These are phyloP conservation scores for Cystobasidiaceae sp. DNA, from an alignment of 1,284 basidiomycete genomes.

Conservation along the genomic window DNA sequence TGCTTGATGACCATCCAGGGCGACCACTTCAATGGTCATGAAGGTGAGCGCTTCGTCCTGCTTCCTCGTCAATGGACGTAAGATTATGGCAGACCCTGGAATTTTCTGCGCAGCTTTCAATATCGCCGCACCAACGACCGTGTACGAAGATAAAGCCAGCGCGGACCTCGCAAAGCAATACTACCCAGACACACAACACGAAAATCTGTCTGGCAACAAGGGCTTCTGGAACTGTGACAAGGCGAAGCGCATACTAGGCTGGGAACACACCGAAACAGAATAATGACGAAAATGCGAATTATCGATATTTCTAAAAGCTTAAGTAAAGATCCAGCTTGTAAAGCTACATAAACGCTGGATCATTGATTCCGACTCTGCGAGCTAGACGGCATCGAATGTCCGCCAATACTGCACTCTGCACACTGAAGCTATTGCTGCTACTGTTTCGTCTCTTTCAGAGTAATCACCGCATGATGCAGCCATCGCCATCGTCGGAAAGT, in stretches of 20 bases:
- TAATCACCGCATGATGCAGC: slow-evolving; percentile 12
- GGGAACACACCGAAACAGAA: slow-evolving; percentile 25
- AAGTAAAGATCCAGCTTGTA: too few species aligned
- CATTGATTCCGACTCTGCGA: too few species aligned
- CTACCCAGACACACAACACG: slow-evolving; percentile 9
- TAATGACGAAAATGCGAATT: background rate
- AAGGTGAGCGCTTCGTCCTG: slow-evolving; percentile 2
- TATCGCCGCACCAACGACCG: slow-evolving; percentile 25
- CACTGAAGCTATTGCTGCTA: background rate
- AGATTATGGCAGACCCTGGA: too few species aligned
- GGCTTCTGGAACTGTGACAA: slow-evolving; percentile 21
- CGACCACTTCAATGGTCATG: slow-evolving; percentile 12
- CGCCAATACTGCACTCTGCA: too few species aligned
- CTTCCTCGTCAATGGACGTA: background rate
- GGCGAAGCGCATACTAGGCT: slow-evolving; percentile 18
- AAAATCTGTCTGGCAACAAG: background rate
- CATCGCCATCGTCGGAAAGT: background rate
- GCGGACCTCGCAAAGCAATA: slow-evolving; percentile 9
- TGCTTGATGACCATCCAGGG: slow-evolving; percentile 9
- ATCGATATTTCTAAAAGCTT: too few species aligned
- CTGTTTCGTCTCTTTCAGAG: background rate
- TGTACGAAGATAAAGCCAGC: background rate
- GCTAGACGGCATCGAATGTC: too few species aligned
- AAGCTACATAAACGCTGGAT: too few species aligned
- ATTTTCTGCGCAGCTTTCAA: slow-evolving; percentile 17